Evolutionary conservation across 2,329 filamentous ascomycete species (phyloP).

Genomic region (Esteya vermicola): DNA sequence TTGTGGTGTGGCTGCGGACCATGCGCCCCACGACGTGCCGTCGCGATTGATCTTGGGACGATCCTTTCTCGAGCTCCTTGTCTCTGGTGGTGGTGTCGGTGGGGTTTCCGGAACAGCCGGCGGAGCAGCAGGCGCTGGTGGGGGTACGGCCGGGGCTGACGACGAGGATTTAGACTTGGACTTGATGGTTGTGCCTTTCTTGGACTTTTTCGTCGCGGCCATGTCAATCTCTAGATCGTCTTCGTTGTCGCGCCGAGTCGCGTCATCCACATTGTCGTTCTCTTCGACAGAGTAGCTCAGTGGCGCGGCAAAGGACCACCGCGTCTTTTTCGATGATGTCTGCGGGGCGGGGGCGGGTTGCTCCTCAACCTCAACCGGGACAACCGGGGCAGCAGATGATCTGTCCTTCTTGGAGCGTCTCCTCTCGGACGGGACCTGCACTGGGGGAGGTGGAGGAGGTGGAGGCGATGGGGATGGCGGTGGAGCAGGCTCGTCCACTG

Average conservation of each 20-base stretch:
- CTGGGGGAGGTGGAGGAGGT: slow-evolving; percentile 22
- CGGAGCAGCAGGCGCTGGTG: slow-evolving; percentile 26
- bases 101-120: slow-evolving; percentile 33
- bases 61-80: slow-evolving; percentile 54
- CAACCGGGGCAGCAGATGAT: not conserved
- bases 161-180: slow-evolving; percentile 22
- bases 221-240: slow-evolving; percentile 37
- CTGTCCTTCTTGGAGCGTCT: slow-evolving; percentile 14
- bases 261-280: slow-evolving; percentile 6
- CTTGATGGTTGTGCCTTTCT: slow-evolving; percentile 24
- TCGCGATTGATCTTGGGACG: slow-evolving; percentile 63
- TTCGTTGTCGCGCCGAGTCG: slow-evolving; percentile 19
- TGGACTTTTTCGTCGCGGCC: slow-evolving; percentile 29
- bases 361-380: slow-evolving; percentile 13
- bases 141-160: slow-evolving; percentile 18
- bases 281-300: slow-evolving; percentile 10
- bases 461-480: slow-evolving; percentile 7
- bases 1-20: slow-evolving; percentile 42
- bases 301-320: slow-evolving; percentile 10
- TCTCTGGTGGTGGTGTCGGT: slow-evolving; percentile 36
- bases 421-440: no score
- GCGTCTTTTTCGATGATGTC: slow-evolving; percentile 5
- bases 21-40: slow-evolving; percentile 60
- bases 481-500: slow-evolving; percentile 1
- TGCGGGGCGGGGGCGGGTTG: not conserved